Base-by-base conservation (phyloP, 2,329 filamentous ascomycete species). In the Sporothrix luriei region DNA sequence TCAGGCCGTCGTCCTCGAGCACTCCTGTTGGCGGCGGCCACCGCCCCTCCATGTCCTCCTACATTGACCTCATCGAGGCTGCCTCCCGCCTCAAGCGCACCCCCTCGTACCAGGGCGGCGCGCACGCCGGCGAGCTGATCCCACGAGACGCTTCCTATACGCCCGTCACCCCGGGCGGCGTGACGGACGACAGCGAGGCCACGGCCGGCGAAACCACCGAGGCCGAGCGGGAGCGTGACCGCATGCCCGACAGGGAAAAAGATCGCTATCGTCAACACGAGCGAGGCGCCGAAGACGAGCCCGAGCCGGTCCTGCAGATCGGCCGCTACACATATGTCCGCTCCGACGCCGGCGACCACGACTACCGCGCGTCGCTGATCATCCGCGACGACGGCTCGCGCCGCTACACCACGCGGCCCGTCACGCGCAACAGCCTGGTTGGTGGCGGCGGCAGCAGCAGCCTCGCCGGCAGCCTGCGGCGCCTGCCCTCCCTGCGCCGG, bases 251-350 rank as follows among this genome's bases (percentile, higher is more conserved):
- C n/a, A 26, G 21, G 46, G n/a, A 21, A 11, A 3, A 19, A 13
- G 59, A 40, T 16, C 21, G 59, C 6, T 13, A 52, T 9, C 51
- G 38, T 7, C 24, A 26, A 13, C 29, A 24, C 19, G 48, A 46
- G 14, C 2, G 33, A 33, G 33, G 9, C 33, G 33, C 33, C 9
- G 5, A 33, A 33, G 33, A 55, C 49, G 70, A 71, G 40, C 70
- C 70, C 16, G 67, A 73, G 9, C 73, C 73, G 1, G 62, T 75
- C 26, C 59, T 75, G 48, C 73, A 73, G 52, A 74, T 76, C 29
- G 75, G 75, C 26, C 71, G 73, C 29, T 74, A 74, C 66, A 75
- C 73, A 7, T 75, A 75, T 55, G 64, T 75, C 6, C 73, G 75
- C 10, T 75, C 74, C n/a, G 74, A 71, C 21, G 52, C 62, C 9